phyloP scores from a whole-genome alignment of 805 yeast species.

The Pichia membranifaciens region DNA sequence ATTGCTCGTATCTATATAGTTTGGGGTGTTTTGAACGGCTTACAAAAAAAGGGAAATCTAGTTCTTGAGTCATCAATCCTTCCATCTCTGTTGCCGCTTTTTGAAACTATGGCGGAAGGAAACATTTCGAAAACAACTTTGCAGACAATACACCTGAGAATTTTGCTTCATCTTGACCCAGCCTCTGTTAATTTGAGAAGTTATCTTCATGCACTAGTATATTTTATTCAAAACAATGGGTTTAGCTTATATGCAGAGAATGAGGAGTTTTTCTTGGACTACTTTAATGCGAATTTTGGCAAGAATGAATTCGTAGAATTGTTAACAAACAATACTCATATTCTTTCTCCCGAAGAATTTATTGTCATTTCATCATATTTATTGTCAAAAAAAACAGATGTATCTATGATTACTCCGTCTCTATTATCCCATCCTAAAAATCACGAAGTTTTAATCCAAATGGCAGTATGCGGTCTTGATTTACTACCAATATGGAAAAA shows the following conservation, averaged over 20 bases:
- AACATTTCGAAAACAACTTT: constrained; percentile 43
- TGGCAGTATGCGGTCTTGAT: constrained; percentile 15
- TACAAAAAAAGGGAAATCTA: constrained; percentile 22
- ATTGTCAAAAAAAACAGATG: constrained; percentile 8
- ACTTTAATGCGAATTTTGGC: constrained; percentile 19
- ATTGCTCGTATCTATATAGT: constrained; percentile 62
- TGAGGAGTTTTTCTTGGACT: constrained; percentile 37
- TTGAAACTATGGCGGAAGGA: constrained; percentile 29
- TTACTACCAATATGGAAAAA: constrained; percentile 20
- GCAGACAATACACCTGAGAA: constrained; percentile 47
- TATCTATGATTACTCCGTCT: constrained; percentile 13
- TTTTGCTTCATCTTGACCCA: constrained; percentile 37
- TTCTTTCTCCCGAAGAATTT: constrained; percentile 18
- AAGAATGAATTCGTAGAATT: constrained; percentile 14
- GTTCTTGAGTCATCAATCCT: constrained; percentile 27
- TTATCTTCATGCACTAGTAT: constrained; percentile 33
- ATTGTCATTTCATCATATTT: constrained; percentile 15
- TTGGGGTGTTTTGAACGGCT: constrained; percentile 52
- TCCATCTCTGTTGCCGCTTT: constrained; percentile 29
- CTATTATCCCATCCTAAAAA: constrained; percentile 16
- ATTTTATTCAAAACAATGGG: constrained; percentile 34
- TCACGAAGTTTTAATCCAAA: constrained; percentile 17
- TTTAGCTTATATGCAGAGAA: constrained; percentile 30
- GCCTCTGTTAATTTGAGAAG: constrained; percentile 23
- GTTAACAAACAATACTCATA: constrained; percentile 7